A percentile compares a stretch with the other conserved stretches of the same genome.
phyloP scores from a whole-genome alignment of 345 rosid species.

The Psidium guajava region DNA sequence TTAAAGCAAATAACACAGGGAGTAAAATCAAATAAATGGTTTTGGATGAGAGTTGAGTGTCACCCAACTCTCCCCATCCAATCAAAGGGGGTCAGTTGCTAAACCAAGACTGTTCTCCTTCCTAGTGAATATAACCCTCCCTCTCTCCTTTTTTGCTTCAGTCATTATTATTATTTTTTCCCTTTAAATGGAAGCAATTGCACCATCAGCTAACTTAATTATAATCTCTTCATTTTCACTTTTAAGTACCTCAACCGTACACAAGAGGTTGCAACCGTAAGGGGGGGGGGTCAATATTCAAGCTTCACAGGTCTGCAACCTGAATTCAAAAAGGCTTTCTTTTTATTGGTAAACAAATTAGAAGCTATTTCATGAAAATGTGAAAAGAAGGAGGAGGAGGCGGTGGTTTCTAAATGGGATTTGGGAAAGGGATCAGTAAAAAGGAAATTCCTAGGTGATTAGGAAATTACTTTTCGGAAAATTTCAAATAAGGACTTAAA shows the following conservation, averaged over 20 bases:
- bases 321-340: not conserved
- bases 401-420: not conserved
- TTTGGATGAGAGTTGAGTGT: conserved; percentile 2
- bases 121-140: not conserved
- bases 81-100: not conserved
- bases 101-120: conserved; percentile 15
- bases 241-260: not conserved
- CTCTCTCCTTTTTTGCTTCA: not conserved
- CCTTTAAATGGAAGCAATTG: conserved; percentile 22
- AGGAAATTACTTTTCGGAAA: not conserved
- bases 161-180: not conserved
- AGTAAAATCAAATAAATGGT: not conserved
- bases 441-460: not conserved
- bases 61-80: conserved; percentile 5
- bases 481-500: no score
- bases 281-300: not conserved
- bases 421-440: not conserved
- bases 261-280: not conserved
- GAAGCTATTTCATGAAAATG: not conserved
- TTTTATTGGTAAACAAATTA: not conserved
- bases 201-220: conserved; percentile 1
- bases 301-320: not conserved
- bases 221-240: not conserved
- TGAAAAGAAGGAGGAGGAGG: not conserved
- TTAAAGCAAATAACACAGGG: not conserved